phyloP scores from a whole-genome alignment of 1,139 yeast genomes.

The Blastobotrys persicus region DNA sequence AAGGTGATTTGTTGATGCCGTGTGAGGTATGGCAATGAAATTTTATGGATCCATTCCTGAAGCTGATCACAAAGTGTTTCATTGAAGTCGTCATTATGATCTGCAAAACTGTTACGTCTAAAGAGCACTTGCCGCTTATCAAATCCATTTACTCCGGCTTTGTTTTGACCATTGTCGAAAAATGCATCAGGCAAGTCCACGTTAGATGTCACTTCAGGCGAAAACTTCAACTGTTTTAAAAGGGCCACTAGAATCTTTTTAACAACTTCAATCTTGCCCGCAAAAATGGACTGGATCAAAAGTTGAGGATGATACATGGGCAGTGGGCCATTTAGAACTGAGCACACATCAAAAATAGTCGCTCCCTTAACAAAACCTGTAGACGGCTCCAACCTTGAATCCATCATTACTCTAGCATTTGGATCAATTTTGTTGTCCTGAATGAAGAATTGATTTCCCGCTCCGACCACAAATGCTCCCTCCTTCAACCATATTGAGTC shows the following conservation, averaged over 20 bases:
- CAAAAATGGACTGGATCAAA: constrained; percentile 70
- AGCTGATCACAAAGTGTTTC: constrained; percentile 42
- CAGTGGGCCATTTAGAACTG: constrained; percentile 81
- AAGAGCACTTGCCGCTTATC: constrained; percentile 10
- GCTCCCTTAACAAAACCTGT: constrained; percentile 18
- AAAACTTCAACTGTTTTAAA: constrained; percentile 50
- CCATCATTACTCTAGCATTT: constrained; percentile 43
- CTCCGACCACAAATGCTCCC: constrained; percentile 77
- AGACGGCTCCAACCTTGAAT: constrained; percentile 29
- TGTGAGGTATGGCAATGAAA: constrained; percentile 74
- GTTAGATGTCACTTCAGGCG: constrained; percentile 35
- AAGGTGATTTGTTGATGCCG: constrained; percentile 90
- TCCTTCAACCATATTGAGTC: constrained; percentile 83
- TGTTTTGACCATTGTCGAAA: constrained; percentile 6
- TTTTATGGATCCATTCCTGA: constrained; percentile 57
- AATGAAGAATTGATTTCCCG: constrained; percentile 85
- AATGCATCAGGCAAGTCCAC: constrained; percentile 12
- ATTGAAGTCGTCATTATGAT: constrained; percentile 11
- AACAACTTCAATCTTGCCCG: constrained; percentile 57
- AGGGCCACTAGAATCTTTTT: constrained; percentile 56
- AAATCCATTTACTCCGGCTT: constrained; percentile 8
- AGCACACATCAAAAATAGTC: constrained; percentile 61
- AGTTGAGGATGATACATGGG: constrained; percentile 93
- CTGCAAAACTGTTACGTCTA: constrained; percentile 11
- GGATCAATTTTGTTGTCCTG: constrained; percentile 70